Percentiles rank a stretch among this genome's conserved stretches.
These are phyloP conservation scores for Microdochium nivale DNA, from an alignment of 2,329 filamentous ascomycete species.

Conservation along the genomic window DNA sequence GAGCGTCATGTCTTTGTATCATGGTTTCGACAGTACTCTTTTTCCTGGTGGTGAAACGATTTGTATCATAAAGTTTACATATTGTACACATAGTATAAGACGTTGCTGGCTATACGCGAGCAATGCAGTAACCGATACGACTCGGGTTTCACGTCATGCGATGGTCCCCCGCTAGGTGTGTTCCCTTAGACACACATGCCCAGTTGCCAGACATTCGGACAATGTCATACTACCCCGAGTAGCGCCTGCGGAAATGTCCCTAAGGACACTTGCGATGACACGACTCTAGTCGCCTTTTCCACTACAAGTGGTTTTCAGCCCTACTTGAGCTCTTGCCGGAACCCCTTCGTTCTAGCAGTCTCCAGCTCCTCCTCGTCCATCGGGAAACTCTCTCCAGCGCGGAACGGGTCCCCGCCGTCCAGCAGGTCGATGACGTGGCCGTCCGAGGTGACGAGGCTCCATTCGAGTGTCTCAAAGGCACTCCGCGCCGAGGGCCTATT, in stretches of 20 bases:
- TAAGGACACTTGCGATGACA: too few species aligned
- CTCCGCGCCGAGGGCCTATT: conserved; percentile 51
- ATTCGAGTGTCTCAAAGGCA: conserved; percentile 80
- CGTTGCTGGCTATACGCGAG: neutral
- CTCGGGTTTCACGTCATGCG: neutral
- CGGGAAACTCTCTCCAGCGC: conserved; percentile 26
- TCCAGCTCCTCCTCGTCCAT: conserved; percentile 30
- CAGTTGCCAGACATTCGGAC: too few species aligned
- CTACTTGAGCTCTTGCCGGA: conserved; percentile 38
- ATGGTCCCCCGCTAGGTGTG: too few species aligned
- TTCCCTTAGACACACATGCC: too few species aligned
- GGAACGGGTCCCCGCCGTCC: conserved; percentile 63
- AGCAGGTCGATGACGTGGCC: conserved; percentile 62
- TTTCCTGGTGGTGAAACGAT: neutral
- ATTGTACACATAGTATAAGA: conserved; percentile 15
- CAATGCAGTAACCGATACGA: neutral
- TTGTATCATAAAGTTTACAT: conserved; percentile 18
- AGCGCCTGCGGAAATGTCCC: too few species aligned
- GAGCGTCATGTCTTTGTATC: conserved; percentile 4
- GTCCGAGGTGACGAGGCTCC: conserved; percentile 68
- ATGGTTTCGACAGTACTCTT: neutral
- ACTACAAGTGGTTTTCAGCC: conserved; percentile 6
- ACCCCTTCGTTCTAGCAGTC: conserved; percentile 35
- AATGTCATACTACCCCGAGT: too few species aligned
- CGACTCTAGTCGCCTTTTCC: too few species aligned